These are phyloP conservation scores for Musa troglodytarum DNA, from an alignment of 176 grass and related monocot species.

Conservation along the genomic window DNA sequence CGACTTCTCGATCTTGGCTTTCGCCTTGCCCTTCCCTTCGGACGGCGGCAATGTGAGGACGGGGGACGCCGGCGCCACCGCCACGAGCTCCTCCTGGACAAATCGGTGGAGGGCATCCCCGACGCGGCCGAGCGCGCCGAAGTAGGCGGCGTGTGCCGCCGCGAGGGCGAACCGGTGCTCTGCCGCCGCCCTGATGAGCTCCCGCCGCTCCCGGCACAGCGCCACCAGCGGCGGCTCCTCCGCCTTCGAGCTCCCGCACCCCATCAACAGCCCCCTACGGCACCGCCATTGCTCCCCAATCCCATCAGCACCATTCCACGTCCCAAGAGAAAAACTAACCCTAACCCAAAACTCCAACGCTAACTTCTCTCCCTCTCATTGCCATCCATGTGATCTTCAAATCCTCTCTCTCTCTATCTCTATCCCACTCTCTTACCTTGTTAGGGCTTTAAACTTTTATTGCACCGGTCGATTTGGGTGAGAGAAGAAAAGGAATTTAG, in stretches of 20 bases:
- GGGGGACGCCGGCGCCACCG: constrained; percentile 35
- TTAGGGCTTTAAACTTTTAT: too few relatives aligned
- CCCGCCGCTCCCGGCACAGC: constrained; percentile 71
- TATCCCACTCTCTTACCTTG: too few relatives aligned
- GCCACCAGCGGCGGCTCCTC: constrained; percentile 45
- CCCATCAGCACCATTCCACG: too few relatives aligned
- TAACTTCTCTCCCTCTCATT: not conserved
- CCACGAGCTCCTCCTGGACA: constrained; percentile 46
- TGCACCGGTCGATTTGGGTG: not conserved
- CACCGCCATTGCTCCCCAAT: not conserved
- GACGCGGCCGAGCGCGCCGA: constrained; percentile 60
- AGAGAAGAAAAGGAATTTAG: not conserved
- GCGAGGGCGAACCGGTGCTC: constrained; percentile 49
- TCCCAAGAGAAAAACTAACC: not conserved
- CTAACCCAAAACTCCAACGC: not conserved
- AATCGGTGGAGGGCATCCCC: constrained; percentile 70
- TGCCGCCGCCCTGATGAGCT: constrained; percentile 49
- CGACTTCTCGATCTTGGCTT: constrained; percentile 5
- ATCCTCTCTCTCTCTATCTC: not conserved
- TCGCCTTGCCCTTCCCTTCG: constrained; percentile 10
- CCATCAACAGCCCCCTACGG: constrained; percentile 27
- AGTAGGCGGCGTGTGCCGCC: constrained; percentile 61
- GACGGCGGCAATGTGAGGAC: constrained; percentile 64
- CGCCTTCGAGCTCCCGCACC: constrained; percentile 68
- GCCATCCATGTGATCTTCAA: not conserved